Evolutionary conservation across 1,284 basidiomycete species (phyloP).

Genomic region (Ganoderma lingzhi): DNA sequence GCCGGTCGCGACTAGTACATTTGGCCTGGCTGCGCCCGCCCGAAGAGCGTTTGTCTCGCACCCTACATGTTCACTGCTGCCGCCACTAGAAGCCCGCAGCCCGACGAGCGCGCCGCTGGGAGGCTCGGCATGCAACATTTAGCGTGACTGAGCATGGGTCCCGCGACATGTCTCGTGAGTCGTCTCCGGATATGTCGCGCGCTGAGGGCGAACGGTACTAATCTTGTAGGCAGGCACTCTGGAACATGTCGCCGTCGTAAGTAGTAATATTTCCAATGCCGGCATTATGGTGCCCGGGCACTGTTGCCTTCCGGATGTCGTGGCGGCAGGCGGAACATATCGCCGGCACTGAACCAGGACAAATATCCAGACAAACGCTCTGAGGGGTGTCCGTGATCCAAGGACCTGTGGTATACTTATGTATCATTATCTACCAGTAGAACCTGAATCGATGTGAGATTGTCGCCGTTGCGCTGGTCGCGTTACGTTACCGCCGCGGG

Average conservation of each 20-base stretch:
- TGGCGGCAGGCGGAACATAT: neutral
- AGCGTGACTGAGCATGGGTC: neutral
- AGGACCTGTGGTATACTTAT: neutral
- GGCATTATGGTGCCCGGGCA: neutral
- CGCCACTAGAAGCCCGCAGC: neutral
- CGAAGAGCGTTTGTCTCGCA: neutral
- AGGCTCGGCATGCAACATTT: neutral
- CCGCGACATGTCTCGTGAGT: neutral
- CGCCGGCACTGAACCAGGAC: neutral
- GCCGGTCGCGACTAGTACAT: neutral
- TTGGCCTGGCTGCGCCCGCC: neutral
- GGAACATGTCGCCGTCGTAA: neutral
- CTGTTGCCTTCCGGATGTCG: neutral
- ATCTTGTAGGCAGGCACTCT: neutral
- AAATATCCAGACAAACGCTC: neutral
- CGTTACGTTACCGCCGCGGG: neutral
- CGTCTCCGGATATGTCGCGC: conserved; percentile 1
- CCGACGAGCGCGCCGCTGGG: neutral
- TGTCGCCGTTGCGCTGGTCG: neutral
- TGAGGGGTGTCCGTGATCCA: neutral
- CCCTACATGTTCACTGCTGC: neutral
- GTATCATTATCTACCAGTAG: neutral
- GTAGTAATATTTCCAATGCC: neutral
- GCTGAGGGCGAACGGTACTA: neutral
- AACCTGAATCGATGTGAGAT: neutral